Conservation (phyloP, 805 yeast genomes). For the Komagataella phaffii region DNA sequence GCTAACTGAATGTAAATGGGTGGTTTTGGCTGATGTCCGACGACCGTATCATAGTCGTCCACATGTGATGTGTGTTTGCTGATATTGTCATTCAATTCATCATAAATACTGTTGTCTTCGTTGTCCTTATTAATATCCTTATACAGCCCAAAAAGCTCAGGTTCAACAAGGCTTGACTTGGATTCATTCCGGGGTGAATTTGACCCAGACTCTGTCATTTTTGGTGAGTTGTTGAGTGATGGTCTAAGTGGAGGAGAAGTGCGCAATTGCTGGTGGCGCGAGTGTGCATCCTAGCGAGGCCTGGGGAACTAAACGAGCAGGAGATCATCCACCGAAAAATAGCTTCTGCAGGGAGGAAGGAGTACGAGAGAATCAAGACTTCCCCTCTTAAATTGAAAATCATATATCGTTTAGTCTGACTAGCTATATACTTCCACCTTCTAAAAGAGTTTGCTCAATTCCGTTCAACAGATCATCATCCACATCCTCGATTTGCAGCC, state of each 20-base stretch:
- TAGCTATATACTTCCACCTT: not conserved
- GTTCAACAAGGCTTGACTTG: not conserved
- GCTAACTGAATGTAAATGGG: constrained; percentile 2
- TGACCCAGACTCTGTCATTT: not conserved
- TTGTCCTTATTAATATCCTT: constrained; percentile 14
- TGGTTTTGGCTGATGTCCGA: constrained; percentile 2
- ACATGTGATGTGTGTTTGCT: constrained; percentile 12
- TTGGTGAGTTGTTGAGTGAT: not conserved
- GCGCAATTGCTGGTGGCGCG: not conserved
- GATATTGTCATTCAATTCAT: constrained; percentile 22
- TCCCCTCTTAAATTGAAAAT: not conserved
- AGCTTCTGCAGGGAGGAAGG: not conserved
- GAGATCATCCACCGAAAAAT: not conserved
- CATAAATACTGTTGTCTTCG: constrained; percentile 13
- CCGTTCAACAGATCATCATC: constrained; percentile 71
- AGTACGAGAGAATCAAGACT: not conserved
- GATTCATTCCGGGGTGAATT: not conserved
- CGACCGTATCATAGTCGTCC: constrained; percentile 2
- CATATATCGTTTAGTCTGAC: not conserved
- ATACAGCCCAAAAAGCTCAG: constrained; percentile 5
- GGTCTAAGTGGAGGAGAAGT: not conserved
- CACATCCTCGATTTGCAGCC: constrained; percentile 65
- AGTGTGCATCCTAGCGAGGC: not conserved
- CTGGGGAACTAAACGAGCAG: not conserved
- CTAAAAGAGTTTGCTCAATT: constrained; percentile 34